phyloP scores from a whole-genome alignment of 164 flowering plant species.

The Nymphaea thermarum region DNA sequence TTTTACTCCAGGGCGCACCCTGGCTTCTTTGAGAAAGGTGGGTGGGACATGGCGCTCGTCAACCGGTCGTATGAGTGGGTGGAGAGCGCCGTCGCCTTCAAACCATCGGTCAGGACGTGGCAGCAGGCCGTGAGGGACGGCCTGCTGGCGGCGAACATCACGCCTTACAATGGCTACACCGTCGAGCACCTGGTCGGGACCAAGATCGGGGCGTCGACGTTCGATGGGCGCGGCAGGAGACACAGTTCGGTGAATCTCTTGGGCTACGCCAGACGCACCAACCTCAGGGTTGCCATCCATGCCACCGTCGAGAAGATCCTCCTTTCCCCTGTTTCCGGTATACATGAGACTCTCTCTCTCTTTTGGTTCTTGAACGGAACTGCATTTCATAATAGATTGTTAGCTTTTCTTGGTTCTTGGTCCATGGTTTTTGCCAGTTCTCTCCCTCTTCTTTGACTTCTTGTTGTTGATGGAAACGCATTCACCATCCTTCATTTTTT shows the following conservation, averaged over 20 bases:
- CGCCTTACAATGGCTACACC: constrained; percentile 56
- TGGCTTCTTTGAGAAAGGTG: constrained; percentile 23
- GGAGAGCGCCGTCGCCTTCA: constrained; percentile 47
- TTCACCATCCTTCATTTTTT: too few relatives aligned
- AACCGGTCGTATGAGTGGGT: constrained; percentile 76
- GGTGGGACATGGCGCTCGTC: constrained; percentile 47
- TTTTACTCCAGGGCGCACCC: constrained; percentile 63
- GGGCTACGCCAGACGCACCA: constrained; percentile 23
- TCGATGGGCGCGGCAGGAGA: constrained; percentile 45
- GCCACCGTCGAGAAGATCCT: constrained; percentile 66
- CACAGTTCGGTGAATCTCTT: constrained; percentile 75
- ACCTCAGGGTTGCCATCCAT: constrained; percentile 41
- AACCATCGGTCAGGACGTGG: constrained; percentile 59
- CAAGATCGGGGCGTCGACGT: constrained; percentile 73
- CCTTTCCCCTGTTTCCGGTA: constrained; percentile 20
- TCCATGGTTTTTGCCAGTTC: background rate
- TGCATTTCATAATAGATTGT: too few relatives aligned
- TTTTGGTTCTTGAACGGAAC: too few relatives aligned
- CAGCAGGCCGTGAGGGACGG: constrained; percentile 64
- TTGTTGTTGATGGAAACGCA: background rate
- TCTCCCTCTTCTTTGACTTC: constrained; percentile 1
- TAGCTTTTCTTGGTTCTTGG: too few relatives aligned
- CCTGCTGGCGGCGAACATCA: constrained; percentile 48
- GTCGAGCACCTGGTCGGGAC: constrained; percentile 57
- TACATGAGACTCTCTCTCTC: background rate